phyloP scores from a whole-genome alignment of 176 grass and related monocot genomes.

The Lolium perenne region DNA sequence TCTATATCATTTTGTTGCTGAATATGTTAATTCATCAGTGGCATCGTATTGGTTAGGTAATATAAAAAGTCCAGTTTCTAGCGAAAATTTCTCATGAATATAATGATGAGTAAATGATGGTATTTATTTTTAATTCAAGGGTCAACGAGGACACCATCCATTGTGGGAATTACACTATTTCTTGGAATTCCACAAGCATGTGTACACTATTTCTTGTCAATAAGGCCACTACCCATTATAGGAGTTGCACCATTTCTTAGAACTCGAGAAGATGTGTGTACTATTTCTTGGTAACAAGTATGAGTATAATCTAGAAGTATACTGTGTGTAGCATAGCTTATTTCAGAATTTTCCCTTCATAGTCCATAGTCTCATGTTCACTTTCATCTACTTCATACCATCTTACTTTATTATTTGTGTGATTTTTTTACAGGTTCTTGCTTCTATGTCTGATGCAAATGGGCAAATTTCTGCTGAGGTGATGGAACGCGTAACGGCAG shows the following conservation, averaged over 20 bases:
- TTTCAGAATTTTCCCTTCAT: conserved; percentile 29
- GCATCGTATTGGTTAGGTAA: conserved; percentile 20
- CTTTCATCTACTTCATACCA: not conserved
- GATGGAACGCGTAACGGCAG: conserved; percentile 82
- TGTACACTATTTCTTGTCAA: not conserved
- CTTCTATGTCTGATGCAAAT: conserved; percentile 77
- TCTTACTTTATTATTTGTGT: conserved; percentile 44
- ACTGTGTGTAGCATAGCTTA: conserved; percentile 18
- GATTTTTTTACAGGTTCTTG: conserved; percentile 62
- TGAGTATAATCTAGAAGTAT: conserved; percentile 31
- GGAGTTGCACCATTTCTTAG: conserved; percentile 4
- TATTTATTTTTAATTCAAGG: conserved; percentile 26
- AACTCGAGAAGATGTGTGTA: conserved; percentile 17
- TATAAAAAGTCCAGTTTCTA: conserved; percentile 33
- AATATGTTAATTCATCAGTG: conserved; percentile 35
- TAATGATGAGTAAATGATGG: not conserved
- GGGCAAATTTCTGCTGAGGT: conserved; percentile 79
- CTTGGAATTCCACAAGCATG: conserved; percentile 13
- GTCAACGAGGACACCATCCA: not conserved
- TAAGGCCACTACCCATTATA: conserved; percentile 10
- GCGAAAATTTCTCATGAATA: conserved; percentile 12
- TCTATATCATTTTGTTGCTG: conserved; percentile 11
- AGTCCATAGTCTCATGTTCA: not conserved
- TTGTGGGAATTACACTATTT: conserved; percentile 19
- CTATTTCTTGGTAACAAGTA: conserved; percentile 27